These are phyloP conservation scores for Boletus reticulatus DNA, from an alignment of 768 basidiomycete species.

Conservation along the genomic window DNA sequence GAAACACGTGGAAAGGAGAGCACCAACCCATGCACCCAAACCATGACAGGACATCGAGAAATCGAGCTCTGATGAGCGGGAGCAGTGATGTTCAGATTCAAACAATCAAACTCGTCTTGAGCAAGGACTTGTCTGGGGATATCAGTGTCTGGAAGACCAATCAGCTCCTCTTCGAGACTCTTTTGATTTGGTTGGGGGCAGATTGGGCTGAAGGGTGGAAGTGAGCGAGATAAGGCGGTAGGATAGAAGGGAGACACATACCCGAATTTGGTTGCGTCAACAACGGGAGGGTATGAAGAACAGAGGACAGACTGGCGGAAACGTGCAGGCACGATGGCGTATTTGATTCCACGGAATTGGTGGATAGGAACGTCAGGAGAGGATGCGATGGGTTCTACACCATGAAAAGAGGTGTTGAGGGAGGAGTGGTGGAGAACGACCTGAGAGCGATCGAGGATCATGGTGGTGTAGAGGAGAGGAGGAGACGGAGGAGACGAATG, in stretches of 20 bases:
- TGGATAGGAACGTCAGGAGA: conserved; percentile 54
- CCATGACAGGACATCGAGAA: conserved; percentile 71
- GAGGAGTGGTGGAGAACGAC: conserved; percentile 46
- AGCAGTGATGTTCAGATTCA: conserved; percentile 79
- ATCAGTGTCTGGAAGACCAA: conserved; percentile 53
- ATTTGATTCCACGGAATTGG: conserved; percentile 79
- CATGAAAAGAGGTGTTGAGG: conserved; percentile 65
- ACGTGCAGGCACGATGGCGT: conserved; percentile 68
- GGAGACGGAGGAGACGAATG: not conserved
- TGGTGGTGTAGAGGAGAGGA: conserved; percentile 10
- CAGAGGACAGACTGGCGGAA: conserved; percentile 71
- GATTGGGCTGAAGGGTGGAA: conserved; percentile 51
- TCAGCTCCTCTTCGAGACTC: conserved; percentile 57
- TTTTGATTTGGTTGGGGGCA: conserved; percentile 61
- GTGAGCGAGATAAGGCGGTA: not conserved
- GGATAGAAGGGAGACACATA: conserved; percentile 32
- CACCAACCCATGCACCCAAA: conserved; percentile 83
- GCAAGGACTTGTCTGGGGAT: conserved; percentile 53
- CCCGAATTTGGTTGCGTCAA: conserved; percentile 69
- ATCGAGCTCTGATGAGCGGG: conserved; percentile 53
- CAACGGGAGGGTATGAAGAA: conserved; percentile 52
- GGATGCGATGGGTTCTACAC: conserved; percentile 60
- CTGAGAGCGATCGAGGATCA: conserved; percentile 30
- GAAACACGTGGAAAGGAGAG: conserved; percentile 5
- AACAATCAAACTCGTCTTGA: conserved; percentile 76